Evolutionary conservation across 345 rosid genomes (phyloP).

Genomic region (Balakata baccata): DNA sequence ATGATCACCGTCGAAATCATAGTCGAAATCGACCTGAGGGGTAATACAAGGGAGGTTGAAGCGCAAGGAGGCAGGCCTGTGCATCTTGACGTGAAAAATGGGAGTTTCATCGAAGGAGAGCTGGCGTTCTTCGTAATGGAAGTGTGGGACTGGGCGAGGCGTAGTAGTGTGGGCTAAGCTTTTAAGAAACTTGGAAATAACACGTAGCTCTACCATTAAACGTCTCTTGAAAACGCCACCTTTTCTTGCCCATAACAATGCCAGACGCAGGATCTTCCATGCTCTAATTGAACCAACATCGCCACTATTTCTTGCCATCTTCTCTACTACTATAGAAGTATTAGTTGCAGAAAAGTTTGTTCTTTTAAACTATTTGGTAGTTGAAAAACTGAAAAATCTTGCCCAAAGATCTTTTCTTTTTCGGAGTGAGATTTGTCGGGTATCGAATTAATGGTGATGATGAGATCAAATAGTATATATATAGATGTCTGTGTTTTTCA

Average conservation of each 20-base stretch:
- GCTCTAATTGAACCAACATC: slow-evolving; percentile 32
- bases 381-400: not conserved
- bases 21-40: slow-evolving; percentile 49
- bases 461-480: not conserved
- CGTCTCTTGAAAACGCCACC: slow-evolving; percentile 61
- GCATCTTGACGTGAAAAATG: slow-evolving; percentile 58
- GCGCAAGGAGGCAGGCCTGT: slow-evolving; percentile 59
- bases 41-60: slow-evolving; percentile 71
- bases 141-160: slow-evolving; percentile 18
- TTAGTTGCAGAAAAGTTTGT: not conserved
- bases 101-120: slow-evolving; percentile 88
- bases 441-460: not conserved
- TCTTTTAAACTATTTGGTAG: not conserved
- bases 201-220: slow-evolving; percentile 45
- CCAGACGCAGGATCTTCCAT: slow-evolving; percentile 54
- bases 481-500: not conserved
- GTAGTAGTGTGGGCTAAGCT: slow-evolving; percentile 26
- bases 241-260: slow-evolving; percentile 68
- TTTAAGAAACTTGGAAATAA: slow-evolving; percentile 53
- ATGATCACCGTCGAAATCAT: slow-evolving; percentile 25
- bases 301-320: slow-evolving; percentile 37
- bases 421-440: not conserved
- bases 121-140: slow-evolving; percentile 55
- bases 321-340: not conserved
- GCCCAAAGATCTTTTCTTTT: not conserved